Evolutionary conservation across 2,329 filamentous ascomycete species (phyloP).

Genomic region (Ophiostoma montium): DNA sequence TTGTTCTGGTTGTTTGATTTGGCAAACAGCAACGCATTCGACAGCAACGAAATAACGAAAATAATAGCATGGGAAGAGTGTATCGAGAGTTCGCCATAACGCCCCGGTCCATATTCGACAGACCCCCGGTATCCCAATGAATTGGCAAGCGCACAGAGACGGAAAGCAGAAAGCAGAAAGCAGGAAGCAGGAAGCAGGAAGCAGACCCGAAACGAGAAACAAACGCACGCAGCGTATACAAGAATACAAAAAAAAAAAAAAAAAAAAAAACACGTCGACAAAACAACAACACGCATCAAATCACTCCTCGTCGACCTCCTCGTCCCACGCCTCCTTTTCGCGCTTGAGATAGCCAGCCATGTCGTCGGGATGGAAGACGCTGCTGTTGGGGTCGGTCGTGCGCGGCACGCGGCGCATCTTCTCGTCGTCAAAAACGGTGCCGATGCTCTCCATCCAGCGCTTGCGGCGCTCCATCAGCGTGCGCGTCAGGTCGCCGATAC

Average conservation of each 20-base stretch:
- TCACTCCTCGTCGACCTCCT: slow-evolving; percentile 54
- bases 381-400: slow-evolving; percentile 45
- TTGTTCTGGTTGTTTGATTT: no score
- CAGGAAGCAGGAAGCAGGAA: neutral
- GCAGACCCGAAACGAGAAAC: neutral
- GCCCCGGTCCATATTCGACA: neutral
- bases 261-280: neutral
- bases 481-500: slow-evolving; percentile 81
- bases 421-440: slow-evolving; percentile 78
- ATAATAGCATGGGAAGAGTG: neutral
- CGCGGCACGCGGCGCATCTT: slow-evolving; percentile 59
- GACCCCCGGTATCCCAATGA: neutral
- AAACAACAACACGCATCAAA: neutral
- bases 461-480: slow-evolving; percentile 82
- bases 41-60: neutral
- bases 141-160: no score
- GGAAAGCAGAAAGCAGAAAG: neutral
- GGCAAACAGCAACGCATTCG: no score
- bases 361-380: slow-evolving; percentile 57
- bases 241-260: neutral
- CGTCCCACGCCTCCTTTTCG: slow-evolving; percentile 71
- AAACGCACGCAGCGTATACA: neutral
- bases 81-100: neutral
- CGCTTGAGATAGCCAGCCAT: slow-evolving; percentile 63
- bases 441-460: slow-evolving; percentile 84